Percentiles rank a stretch among this genome's conserved stretches.
These are phyloP conservation scores for Haplographium delicatum DNA, from an alignment of 495 filamentous ascomycete genomes.

Conservation along the genomic window DNA sequence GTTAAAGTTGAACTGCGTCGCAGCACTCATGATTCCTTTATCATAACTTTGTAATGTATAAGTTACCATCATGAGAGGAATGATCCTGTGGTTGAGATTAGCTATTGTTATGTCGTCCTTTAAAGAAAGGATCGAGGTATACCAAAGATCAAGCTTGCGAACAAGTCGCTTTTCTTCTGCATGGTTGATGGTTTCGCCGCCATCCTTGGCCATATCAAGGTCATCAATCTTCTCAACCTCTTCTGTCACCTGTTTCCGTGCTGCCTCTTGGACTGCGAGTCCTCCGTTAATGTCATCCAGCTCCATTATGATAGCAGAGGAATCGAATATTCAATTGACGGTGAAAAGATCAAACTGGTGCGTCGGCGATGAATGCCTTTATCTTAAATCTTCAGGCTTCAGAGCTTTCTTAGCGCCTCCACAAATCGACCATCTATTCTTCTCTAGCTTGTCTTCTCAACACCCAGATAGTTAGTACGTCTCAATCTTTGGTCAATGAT, in stretches of 20 bases:
- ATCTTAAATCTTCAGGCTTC: neutral
- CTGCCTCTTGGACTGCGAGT: constrained; percentile 10
- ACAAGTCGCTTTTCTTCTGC: constrained; percentile 34
- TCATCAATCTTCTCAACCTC: constrained; percentile 42
- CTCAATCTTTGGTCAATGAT: too few relatives aligned
- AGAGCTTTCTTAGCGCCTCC: neutral
- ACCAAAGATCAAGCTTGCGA: constrained; percentile 43
- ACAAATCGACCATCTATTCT: too few relatives aligned
- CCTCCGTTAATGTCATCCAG: constrained; percentile 10
- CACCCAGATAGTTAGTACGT: too few relatives aligned
- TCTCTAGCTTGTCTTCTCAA: too few relatives aligned
- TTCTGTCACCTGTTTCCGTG: constrained; percentile 27
- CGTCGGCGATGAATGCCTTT: neutral
- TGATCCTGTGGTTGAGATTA: constrained; percentile 3
- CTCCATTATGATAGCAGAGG: constrained; percentile 1
- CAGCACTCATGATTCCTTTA: constrained; percentile 51
- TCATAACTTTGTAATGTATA: constrained; percentile 53
- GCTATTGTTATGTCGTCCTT: neutral
- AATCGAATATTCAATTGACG: neutral
- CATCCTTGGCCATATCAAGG: constrained; percentile 37
- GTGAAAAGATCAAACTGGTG: neutral
- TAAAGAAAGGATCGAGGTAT: neutral
- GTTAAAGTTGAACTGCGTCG: constrained; percentile 68
- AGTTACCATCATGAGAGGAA: constrained; percentile 50
- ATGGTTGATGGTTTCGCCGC: constrained; percentile 35